A percentile compares a stretch with the other conserved stretches of the same genome.
These are phyloP conservation scores for Clathrospora elynae DNA, from an alignment of 2,329 filamentous ascomycete species.

Conservation along the genomic window DNA sequence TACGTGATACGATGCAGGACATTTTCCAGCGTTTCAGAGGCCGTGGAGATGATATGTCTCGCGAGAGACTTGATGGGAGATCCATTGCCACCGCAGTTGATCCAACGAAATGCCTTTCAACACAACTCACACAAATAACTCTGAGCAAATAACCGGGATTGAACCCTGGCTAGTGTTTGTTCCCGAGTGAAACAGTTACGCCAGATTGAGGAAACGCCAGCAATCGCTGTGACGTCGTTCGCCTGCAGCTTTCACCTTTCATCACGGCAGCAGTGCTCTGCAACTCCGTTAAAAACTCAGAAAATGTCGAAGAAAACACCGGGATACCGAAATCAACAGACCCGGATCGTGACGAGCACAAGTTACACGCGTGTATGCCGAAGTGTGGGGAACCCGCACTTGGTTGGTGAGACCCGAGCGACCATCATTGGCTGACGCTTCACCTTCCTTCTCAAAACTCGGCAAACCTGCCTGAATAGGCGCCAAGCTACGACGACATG, in stretches of 20 bases:
- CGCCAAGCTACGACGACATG: conserved; percentile 4
- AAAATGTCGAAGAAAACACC: neutral
- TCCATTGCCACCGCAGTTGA: conserved; percentile 11
- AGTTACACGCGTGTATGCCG: conserved; percentile 20
- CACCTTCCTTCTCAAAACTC: conserved; percentile 11
- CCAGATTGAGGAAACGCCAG: too few relatives aligned
- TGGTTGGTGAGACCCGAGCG: neutral
- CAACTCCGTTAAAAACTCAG: too few relatives aligned
- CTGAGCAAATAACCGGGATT: neutral
- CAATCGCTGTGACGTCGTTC: neutral
- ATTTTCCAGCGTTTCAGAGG: conserved; percentile 21
- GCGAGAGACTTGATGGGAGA: conserved; percentile 22
- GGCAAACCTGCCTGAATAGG: conserved; percentile 24
- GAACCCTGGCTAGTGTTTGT: neutral
- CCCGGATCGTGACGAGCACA: conserved; percentile 16
- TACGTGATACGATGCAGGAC: neutral
- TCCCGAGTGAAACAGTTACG: too few relatives aligned
- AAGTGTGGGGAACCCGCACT: conserved; percentile 20
- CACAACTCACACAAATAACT: too few relatives aligned
- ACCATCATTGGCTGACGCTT: conserved; percentile 18
- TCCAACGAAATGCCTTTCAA: too few relatives aligned
- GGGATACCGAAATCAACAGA: conserved; percentile 18
- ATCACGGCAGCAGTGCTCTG: too few relatives aligned
- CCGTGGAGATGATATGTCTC: conserved; percentile 34
- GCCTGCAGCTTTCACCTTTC: neutral